phyloP scores from a whole-genome alignment of 495 filamentous ascomycete genomes.

The Terfezia claveryi region DNA sequence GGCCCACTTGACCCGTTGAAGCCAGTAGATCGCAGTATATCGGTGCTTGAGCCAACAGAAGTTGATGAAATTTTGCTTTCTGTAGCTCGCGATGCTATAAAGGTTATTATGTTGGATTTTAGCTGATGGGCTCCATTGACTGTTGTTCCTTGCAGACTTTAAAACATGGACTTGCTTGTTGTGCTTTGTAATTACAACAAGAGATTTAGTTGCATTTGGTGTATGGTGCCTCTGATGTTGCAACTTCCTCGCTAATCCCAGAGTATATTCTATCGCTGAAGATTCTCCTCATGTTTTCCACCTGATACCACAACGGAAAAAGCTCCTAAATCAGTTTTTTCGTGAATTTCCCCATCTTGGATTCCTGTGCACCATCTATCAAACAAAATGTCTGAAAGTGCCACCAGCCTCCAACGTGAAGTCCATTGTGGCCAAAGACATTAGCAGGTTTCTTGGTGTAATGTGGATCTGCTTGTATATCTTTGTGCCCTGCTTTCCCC shows the following conservation, averaged over 20 bases:
- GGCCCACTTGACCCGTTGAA: slow-evolving; percentile 1
- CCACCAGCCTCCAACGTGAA: slow-evolving; percentile 20
- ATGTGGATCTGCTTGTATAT: slow-evolving; percentile 12
- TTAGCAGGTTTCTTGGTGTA: slow-evolving; percentile 12
- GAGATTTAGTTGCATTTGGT: slow-evolving; percentile 20
- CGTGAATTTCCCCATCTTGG: too few relatives aligned
- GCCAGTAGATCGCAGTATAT: too few relatives aligned
- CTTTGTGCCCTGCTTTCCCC: slow-evolving; percentile 1
- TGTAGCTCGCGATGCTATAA: slow-evolving; percentile 22
- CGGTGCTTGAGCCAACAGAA: slow-evolving; percentile 24
- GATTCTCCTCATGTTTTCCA: slow-evolving; percentile 15
- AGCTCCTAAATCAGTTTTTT: slow-evolving; percentile 20
- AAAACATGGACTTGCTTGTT: slow-evolving; percentile 26
- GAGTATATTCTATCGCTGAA: not conserved
- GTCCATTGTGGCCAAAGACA: slow-evolving; percentile 26
- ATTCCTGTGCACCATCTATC: slow-evolving; percentile 24
- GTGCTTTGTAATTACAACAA: slow-evolving; percentile 10
- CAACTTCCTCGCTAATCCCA: not conserved
- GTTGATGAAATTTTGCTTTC: slow-evolving; percentile 20
- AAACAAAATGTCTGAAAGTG: too few relatives aligned
- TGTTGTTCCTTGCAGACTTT: slow-evolving; percentile 14
- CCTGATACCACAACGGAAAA: slow-evolving; percentile 22
- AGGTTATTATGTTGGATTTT: slow-evolving; percentile 33
- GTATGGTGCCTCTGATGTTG: not conserved
- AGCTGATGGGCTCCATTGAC: slow-evolving; percentile 16